phyloP scores from a whole-genome alignment of 768 basidiomycete species.

The Amanita brunnescens region DNA sequence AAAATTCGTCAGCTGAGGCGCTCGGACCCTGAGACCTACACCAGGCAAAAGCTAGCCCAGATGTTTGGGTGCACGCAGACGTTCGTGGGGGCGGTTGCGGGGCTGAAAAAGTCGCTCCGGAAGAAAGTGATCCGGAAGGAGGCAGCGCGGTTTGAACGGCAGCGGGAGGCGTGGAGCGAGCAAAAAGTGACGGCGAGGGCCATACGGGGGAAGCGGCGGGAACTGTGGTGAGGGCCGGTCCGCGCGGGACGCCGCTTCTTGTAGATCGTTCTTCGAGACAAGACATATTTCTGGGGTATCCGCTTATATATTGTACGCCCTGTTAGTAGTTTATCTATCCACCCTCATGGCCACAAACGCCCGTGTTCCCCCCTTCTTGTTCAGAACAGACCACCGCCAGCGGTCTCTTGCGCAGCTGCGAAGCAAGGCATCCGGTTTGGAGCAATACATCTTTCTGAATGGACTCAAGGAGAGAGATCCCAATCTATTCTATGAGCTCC shows the following conservation, averaged over 20 bases:
- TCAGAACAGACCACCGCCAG: slow-evolving; percentile 41
- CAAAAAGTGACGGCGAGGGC: slow-evolving; percentile 51
- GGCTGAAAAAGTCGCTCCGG: slow-evolving; percentile 43
- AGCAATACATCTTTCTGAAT: slow-evolving; percentile 66
- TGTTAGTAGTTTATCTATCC: too few relatives aligned
- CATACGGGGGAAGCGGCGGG: slow-evolving; percentile 57
- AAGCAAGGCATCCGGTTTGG: slow-evolving; percentile 45
- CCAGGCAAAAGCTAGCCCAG: slow-evolving; percentile 58
- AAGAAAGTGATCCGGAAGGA: slow-evolving; percentile 32
- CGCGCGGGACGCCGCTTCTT: not conserved
- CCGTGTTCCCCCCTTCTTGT: slow-evolving; percentile 40
- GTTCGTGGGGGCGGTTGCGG: slow-evolving; percentile 60
- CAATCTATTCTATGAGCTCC: slow-evolving; percentile 56
- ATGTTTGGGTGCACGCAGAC: slow-evolving; percentile 66
- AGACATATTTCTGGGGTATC: too few relatives aligned
- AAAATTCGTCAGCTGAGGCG: slow-evolving; percentile 51
- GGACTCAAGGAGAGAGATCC: slow-evolving; percentile 55
- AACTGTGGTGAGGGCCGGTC: slow-evolving; percentile 47
- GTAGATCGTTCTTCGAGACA: not conserved
- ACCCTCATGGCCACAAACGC: slow-evolving; percentile 8
- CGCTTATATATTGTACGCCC: too few relatives aligned
- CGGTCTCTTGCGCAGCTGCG: slow-evolving; percentile 51
- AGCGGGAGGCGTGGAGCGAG: slow-evolving; percentile 62
- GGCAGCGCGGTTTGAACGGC: slow-evolving; percentile 37
- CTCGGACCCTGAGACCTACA: slow-evolving; percentile 49